Percentiles rank a stretch among this genome's conserved stretches.
These are phyloP conservation scores for Parastagonospora nodorum DNA, from an alignment of 2,329 filamentous ascomycete genomes.

Conservation along the genomic window DNA sequence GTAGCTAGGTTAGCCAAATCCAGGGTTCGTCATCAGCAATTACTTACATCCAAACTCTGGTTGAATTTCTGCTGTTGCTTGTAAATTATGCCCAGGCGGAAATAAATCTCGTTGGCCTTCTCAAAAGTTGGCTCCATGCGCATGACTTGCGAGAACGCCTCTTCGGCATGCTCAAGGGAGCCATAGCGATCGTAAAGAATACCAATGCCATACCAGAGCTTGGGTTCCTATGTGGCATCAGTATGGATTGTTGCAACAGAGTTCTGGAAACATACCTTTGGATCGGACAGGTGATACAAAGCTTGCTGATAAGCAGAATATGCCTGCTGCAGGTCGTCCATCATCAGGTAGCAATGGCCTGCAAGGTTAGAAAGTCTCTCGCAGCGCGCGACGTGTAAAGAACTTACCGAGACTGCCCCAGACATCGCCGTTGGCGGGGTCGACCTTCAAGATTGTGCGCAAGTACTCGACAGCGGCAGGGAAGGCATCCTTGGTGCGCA, in stretches of 20 bases:
- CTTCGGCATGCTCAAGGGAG: slow-evolving; percentile 94
- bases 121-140: slow-evolving; percentile 97
- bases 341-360: slow-evolving; percentile 99
- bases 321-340: slow-evolving; percentile 95
- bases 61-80: slow-evolving; percentile 96
- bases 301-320: slow-evolving; percentile 97
- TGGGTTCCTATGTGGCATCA: slow-evolving; percentile 71
- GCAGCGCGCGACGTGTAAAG: background rate
- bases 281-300: slow-evolving; percentile 87
- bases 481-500: slow-evolving; percentile 91
- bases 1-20: slow-evolving; percentile 13
- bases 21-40: background rate
- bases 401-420: slow-evolving; percentile 88
- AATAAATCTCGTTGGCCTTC: slow-evolving; percentile 99
- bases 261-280: slow-evolving; percentile 67
- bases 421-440: slow-evolving; percentile 87
- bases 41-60: slow-evolving; percentile 82
- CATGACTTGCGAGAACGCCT: slow-evolving; percentile 98
- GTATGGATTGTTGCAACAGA: background rate
- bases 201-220: slow-evolving; percentile 98
- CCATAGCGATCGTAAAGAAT: slow-evolving; percentile 97
- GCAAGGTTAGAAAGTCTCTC: slow-evolving; percentile 15
- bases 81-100: slow-evolving; percentile 98
- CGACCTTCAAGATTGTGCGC: slow-evolving; percentile 86
- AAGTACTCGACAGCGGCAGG: slow-evolving; percentile 93